A percentile compares a stretch with the other conserved stretches of the same genome.
These are phyloP conservation scores for Fusarium papillatum DNA, from an alignment of 2,329 filamentous ascomycete genomes.

Conservation along the genomic window DNA sequence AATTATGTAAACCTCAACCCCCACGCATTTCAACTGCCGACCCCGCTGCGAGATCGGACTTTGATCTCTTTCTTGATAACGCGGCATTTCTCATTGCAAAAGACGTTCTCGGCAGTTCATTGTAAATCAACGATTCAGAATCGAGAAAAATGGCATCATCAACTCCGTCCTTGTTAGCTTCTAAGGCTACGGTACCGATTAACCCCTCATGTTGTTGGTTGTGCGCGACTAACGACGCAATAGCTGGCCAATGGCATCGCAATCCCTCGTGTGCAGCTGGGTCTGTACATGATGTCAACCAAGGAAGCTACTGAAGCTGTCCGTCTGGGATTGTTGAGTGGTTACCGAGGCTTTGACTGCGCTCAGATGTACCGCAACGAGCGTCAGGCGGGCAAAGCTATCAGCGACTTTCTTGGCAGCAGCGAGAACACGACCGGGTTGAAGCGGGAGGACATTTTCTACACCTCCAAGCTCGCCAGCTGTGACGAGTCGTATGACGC, in stretches of 20 bases:
- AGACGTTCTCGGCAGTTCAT: not conserved
- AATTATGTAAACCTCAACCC: slow-evolving; percentile 7
- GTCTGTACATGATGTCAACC: slow-evolving; percentile 79
- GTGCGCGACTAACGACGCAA: not conserved
- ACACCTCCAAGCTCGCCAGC: slow-evolving; percentile 82
- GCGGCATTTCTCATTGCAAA: not conserved
- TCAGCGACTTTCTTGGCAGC: slow-evolving; percentile 67
- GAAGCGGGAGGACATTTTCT: slow-evolving; percentile 79
- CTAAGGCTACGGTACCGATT: slow-evolving; percentile 35
- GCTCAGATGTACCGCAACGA: slow-evolving; percentile 78
- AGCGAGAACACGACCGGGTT: slow-evolving; percentile 63
- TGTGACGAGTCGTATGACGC: slow-evolving; percentile 75
- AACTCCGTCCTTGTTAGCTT: slow-evolving; percentile 38
- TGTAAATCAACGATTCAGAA: not conserved
- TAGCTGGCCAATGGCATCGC: slow-evolving; percentile 74
- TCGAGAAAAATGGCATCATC: slow-evolving; percentile 32
- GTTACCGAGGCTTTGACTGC: slow-evolving; percentile 65
- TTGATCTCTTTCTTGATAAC: not conserved
- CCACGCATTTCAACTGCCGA: not conserved
- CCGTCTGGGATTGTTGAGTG: slow-evolving; percentile 66
- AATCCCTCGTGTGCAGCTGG: slow-evolving; percentile 81
- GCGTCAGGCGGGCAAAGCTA: slow-evolving; percentile 75
- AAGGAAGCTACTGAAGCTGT: slow-evolving; percentile 71
- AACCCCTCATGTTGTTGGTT: fast-evolving
- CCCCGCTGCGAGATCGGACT: slow-evolving; percentile 13